Evolutionary conservation across 2,329 filamentous ascomycete species (phyloP), one percentile per base, ranked within the genome.

Genomic region (Scleromitrula shiraiana): DNA sequence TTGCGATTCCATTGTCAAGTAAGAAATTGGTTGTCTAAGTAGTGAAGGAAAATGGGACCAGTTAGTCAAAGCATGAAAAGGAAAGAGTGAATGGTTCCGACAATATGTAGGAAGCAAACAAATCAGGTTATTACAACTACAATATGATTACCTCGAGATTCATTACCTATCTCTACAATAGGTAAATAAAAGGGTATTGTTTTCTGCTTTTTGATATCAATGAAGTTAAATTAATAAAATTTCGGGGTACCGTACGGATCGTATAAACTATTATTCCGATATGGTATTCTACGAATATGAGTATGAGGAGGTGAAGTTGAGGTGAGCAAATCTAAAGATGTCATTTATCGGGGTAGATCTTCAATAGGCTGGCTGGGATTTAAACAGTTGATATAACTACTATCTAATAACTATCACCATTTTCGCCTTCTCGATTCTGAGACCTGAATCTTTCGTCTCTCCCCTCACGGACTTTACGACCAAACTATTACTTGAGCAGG

Each of bases 1-100:
- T 26, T 44, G 39, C 7, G 23, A 14, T 45, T 43, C 38, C 46
- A 49, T 49, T 19, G 19, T 49, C 40, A 49, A 20, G 14, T n/a
- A 30, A 23, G 19, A 36, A n/a, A n/a, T 15, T 15, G 15, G 1
- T 15, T 12, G 8, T 8, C 22, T 24, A n/a, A 23, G 15, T 14
- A 7, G n/a, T 24, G 15, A 12, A 12, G 9, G n/a, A 2, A 15
- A 30, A 17, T 17, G 7, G n/a, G 36, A 4, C 10, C 5, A 14
- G 10, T 20, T 38, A 22, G n/a, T 36, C 17, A 26, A 19, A 14
- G 33, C 10, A 24, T 14, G 10, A 40, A 20, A 20, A 14, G 17
- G n/a, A 32, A 41, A 9, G 20, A 27, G n/a, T 19, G 37, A 33
- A 26, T 26, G n/a, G n/a, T n/a, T n/a, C n/a, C n/a, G n/a, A n/a